A percentile compares a stretch with the other conserved stretches of the same genome.
These are phyloP conservation scores for Rhizopogon vesiculosus DNA, from an alignment of 768 basidiomycete species.

Conservation along the genomic window DNA sequence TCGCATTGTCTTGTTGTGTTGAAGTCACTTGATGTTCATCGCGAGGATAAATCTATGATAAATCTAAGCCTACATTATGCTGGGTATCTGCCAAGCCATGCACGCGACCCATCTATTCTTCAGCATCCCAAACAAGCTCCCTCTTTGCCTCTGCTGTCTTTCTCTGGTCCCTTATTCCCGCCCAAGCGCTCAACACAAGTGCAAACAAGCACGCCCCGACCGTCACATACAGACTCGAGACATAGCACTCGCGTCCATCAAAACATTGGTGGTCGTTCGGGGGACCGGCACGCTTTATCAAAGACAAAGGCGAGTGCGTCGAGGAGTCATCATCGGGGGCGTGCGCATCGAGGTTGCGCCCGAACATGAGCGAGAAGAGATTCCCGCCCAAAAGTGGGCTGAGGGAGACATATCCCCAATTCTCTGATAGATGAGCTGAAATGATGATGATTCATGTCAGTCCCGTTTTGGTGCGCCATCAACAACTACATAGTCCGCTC, in stretches of 20 bases:
- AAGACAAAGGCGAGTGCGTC: not conserved
- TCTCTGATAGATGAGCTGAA: constrained; percentile 72
- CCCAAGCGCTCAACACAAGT: constrained; percentile 32
- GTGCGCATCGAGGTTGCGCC: constrained; percentile 75
- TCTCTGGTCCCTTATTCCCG: constrained; percentile 30
- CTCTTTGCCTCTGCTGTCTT: constrained; percentile 27
- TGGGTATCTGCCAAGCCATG: not conserved
- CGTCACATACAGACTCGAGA: constrained; percentile 49
- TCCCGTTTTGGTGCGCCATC: not conserved
- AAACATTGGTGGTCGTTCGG: constrained; percentile 43
- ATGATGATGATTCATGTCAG: not conserved
- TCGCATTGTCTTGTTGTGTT: too few relatives aligned
- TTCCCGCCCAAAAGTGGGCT: constrained; percentile 79
- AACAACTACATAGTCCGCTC: constrained; percentile 20
- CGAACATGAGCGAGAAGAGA: constrained; percentile 81
- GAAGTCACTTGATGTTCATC: too few relatives aligned
- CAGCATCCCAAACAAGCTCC: constrained; percentile 19
- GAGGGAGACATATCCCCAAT: constrained; percentile 77
- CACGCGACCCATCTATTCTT: not conserved
- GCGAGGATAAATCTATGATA: not conserved
- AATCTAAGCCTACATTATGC: not conserved
- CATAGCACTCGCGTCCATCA: constrained; percentile 56
- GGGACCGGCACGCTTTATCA: constrained; percentile 9
- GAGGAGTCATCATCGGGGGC: constrained; percentile 17
- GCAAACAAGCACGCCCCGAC: constrained; percentile 30